phyloP scores from a whole-genome alignment of 2,329 filamentous ascomycete species.

The Nigrograna mackinnonii region DNA sequence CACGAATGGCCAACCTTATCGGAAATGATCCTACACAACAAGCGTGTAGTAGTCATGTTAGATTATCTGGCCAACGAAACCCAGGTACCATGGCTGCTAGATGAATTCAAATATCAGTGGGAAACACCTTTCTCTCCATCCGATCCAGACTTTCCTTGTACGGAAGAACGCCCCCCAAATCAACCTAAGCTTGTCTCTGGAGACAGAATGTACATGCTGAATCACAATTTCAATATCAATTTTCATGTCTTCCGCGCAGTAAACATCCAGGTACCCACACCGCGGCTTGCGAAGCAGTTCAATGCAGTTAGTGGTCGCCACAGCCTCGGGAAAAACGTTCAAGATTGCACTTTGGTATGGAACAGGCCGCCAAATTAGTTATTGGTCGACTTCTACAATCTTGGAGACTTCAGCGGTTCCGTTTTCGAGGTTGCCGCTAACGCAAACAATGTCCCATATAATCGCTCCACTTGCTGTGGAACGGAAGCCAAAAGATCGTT shows the following conservation, averaged over 20 bases:
- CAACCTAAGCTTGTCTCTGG: slow-evolving; percentile 55
- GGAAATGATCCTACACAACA: slow-evolving; percentile 49
- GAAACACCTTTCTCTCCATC: slow-evolving; percentile 85
- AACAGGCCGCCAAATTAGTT: slow-evolving; percentile 38
- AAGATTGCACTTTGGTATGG: slow-evolving; percentile 33
- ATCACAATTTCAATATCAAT: slow-evolving; percentile 85
- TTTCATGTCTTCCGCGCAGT: slow-evolving; percentile 48
- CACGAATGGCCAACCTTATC: slow-evolving; percentile 83
- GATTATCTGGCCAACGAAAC: slow-evolving; percentile 68
- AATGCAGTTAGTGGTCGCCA: slow-evolving; percentile 31
- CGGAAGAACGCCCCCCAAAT: slow-evolving; percentile 73
- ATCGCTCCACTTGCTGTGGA: slow-evolving; percentile 25
- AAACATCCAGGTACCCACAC: slow-evolving; percentile 45
- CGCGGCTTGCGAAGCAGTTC: slow-evolving; percentile 26
- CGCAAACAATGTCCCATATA: slow-evolving; percentile 55
- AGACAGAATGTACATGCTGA: slow-evolving; percentile 76
- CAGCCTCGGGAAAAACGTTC: slow-evolving; percentile 28
- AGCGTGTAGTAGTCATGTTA: slow-evolving; percentile 38
- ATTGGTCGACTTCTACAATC: slow-evolving; percentile 41
- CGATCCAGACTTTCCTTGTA: slow-evolving; percentile 74
- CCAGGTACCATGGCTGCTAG: slow-evolving; percentile 79
- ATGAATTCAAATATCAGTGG: slow-evolving; percentile 88
- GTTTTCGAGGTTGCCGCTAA: slow-evolving; percentile 39
- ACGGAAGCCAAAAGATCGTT: no score
- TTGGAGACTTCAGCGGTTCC: slow-evolving; percentile 34